phyloP scores from a whole-genome alignment of 179 eudicot genomes.

The Camellia oleifera region DNA sequence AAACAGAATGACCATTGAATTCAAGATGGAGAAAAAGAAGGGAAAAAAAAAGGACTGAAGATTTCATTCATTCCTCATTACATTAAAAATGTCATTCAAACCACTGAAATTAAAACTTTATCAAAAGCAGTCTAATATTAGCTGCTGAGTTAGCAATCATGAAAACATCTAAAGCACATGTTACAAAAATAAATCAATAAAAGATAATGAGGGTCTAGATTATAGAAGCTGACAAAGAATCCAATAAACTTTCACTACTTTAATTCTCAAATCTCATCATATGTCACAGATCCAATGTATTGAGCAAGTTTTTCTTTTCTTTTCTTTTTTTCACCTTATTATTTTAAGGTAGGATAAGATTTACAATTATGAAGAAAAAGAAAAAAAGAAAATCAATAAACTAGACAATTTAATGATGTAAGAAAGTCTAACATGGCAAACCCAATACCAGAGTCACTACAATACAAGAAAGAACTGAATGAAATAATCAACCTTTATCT shows the following conservation, averaged over 20 bases:
- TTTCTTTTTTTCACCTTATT: no score
- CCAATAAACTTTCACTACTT: constrained; percentile 3
- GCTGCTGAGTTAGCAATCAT: neutral
- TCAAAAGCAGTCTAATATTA: neutral
- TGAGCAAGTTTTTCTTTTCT: no score
- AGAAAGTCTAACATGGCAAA: no score
- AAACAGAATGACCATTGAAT: neutral
- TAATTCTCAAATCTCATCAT: neutral
- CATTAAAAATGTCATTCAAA: neutral
- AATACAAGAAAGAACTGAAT: no score
- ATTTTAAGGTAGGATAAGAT: no score
- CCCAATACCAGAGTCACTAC: no score
- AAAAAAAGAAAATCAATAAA: no score
- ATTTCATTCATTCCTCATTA: neutral
- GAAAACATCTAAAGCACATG: no score
- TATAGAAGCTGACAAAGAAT: neutral
- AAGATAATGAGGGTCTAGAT: neutral
- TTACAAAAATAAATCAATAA: neutral
- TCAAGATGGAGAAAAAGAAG: neutral
- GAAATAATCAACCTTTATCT: no score
- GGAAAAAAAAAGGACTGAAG: neutral
- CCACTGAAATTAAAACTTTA: neutral
- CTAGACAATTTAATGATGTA: no score
- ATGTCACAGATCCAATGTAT: no score
- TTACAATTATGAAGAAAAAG: no score